phyloP scores from a whole-genome alignment of 352 stramenopile genomes.

The Pilasporangium apinafurcum region DNA sequence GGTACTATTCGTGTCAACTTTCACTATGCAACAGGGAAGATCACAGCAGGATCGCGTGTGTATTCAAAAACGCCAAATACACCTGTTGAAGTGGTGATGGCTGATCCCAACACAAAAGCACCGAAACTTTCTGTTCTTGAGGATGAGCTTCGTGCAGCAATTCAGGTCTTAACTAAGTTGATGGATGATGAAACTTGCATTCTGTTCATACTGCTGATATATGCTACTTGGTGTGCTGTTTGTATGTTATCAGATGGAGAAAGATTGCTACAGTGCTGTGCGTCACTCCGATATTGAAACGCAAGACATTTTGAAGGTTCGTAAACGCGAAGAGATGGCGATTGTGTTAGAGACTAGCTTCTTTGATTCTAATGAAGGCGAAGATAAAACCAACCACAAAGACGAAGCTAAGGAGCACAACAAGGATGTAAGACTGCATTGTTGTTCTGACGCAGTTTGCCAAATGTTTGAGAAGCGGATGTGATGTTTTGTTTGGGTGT shows the following conservation, averaged over 20 bases:
- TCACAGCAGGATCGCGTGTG: conserved; percentile 73
- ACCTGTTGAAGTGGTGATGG: conserved; percentile 67
- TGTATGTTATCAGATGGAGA: conserved; percentile 54
- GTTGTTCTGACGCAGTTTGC: background rate
- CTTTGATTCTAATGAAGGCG: conserved; percentile 73
- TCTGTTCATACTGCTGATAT: background rate
- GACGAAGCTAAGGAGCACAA: conserved; percentile 59
- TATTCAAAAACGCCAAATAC: conserved; percentile 76
- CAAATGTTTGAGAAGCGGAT: background rate
- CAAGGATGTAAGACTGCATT: conserved; percentile 42
- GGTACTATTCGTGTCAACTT: conserved; percentile 86
- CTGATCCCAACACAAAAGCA: conserved; percentile 51
- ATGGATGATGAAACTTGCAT: background rate
- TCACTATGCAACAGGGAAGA: conserved; percentile 91
- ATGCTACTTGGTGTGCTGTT: background rate
- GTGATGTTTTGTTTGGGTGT: background rate
- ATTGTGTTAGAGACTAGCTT: conserved; percentile 83
- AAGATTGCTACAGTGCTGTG: conserved; percentile 87
- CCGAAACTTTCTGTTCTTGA: conserved; percentile 75
- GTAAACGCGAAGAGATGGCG: conserved; percentile 83
- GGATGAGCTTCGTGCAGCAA: conserved; percentile 50
- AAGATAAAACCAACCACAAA: conserved; percentile 49
- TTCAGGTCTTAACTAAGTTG: conserved; percentile 27
- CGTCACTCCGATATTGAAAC: conserved; percentile 87
- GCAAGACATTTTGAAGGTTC: conserved; percentile 86